Percentiles rank a stretch among this genome's conserved stretches.
phyloP scores from a whole-genome alignment of 2,329 filamentous ascomycete species.

The Trematosphaeria pertusa region DNA sequence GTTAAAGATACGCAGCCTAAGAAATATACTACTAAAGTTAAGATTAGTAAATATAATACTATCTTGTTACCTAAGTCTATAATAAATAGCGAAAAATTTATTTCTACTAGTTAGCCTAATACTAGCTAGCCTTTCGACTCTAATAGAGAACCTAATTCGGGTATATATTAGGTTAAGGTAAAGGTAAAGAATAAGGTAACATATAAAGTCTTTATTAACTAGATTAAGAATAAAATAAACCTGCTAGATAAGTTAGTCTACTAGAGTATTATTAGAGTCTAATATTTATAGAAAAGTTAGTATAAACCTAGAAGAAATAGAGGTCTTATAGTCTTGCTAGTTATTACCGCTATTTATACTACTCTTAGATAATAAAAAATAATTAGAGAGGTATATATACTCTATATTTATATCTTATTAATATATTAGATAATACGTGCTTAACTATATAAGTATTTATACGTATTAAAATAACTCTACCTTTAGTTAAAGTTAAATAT shows the following conservation, averaged over 20 bases:
- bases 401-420: not conserved
- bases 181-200: slow-evolving; percentile 5
- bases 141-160: slow-evolving; percentile 2
- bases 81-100: slow-evolving; percentile 6
- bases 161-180: slow-evolving; percentile 2
- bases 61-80: slow-evolving; percentile 12
- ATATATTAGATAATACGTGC: not conserved
- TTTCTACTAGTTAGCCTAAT: slow-evolving; percentile 12
- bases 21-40: slow-evolving; percentile 11
- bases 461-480: too few species aligned
- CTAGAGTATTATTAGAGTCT: too few species aligned
- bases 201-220: slow-evolving; percentile 8
- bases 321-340: too few species aligned
- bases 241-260: slow-evolving; percentile 7
- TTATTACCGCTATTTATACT: too few species aligned
- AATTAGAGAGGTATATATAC: not conserved
- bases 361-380: slow-evolving; percentile 1
- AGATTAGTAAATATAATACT: slow-evolving; percentile 7
- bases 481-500: too few species aligned
- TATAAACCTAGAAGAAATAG: too few species aligned
- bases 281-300: too few species aligned
- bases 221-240: slow-evolving; percentile 7
- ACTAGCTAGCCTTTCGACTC: slow-evolving; percentile 8
- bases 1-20: slow-evolving; percentile 9
- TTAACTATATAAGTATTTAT: too few species aligned